These are phyloP conservation scores for Fusarium sp. DNA, from an alignment of 2,329 filamentous ascomycete species.

Conservation along the genomic window DNA sequence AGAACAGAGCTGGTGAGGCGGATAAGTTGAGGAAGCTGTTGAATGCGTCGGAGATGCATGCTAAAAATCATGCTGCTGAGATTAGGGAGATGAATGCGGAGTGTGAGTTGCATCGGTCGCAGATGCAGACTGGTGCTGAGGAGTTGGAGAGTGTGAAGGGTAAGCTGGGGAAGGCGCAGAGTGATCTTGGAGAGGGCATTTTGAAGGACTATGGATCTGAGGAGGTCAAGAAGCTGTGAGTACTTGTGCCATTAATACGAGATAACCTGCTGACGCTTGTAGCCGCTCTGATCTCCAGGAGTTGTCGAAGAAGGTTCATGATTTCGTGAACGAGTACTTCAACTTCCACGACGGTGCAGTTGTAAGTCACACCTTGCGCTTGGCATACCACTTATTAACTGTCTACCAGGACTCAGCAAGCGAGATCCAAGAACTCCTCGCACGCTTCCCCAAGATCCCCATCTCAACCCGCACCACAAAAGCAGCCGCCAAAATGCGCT, in stretches of 20 bases:
- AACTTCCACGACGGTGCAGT: slow-evolving; percentile 42
- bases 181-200: slow-evolving; percentile 42
- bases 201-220: slow-evolving; percentile 36
- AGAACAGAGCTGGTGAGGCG: slow-evolving; percentile 55
- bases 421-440: slow-evolving; percentile 43
- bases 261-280: slow-evolving; percentile 19
- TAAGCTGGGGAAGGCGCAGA: slow-evolving; percentile 38
- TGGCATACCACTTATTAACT: accelerated
- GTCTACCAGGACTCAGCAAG: slow-evolving; percentile 29
- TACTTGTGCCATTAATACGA: neutral
- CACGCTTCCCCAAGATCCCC: slow-evolving; percentile 43
- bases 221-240: slow-evolving; percentile 44
- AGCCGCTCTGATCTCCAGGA: slow-evolving; percentile 44
- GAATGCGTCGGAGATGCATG: slow-evolving; percentile 31
- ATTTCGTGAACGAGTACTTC: slow-evolving; percentile 46
- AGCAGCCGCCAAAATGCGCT: slow-evolving; percentile 45
- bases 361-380: neutral
- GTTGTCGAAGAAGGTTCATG: slow-evolving; percentile 43
- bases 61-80: slow-evolving; percentile 35
- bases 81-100: slow-evolving; percentile 46
- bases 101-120: slow-evolving; percentile 43
- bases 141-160: slow-evolving; percentile 38
- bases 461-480: slow-evolving; percentile 39
- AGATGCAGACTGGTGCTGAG: slow-evolving; percentile 35
- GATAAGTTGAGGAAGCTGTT: slow-evolving; percentile 52